Evolutionary conservation across 805 yeast genomes (phyloP).

Genomic region (Grigorovia yakushimaensis): DNA sequence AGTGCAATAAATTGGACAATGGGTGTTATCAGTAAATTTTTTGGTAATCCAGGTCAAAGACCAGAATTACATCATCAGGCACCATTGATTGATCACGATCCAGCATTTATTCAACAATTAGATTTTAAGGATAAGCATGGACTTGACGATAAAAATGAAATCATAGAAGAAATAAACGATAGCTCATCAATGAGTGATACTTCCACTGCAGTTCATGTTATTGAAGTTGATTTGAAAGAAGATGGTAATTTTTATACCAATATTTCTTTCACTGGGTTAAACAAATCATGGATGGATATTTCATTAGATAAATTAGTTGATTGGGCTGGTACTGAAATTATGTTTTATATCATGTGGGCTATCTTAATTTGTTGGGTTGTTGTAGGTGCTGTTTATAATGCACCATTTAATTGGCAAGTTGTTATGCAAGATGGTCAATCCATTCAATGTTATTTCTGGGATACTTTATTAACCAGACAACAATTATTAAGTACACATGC

Average conservation of each 20-base stretch:
- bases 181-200: constrained; percentile 10
- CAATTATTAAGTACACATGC: constrained; percentile 26
- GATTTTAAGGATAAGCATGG: not conserved
- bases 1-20: too few relatives aligned
- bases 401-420: constrained; percentile 32
- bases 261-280: constrained; percentile 21
- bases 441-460: constrained; percentile 33
- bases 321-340: constrained; percentile 22
- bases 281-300: constrained; percentile 15
- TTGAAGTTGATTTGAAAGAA: constrained; percentile 8
- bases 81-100: constrained; percentile 3
- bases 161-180: not conserved
- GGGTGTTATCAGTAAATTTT: constrained; percentile 15
- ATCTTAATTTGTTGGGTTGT: constrained; percentile 23
- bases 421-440: constrained; percentile 36
- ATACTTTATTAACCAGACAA: constrained; percentile 34
- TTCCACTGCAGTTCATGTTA: constrained; percentile 8
- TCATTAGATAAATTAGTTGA: constrained; percentile 19
- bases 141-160: constrained; percentile 3
- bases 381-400: constrained; percentile 23
- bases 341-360: constrained; percentile 22
- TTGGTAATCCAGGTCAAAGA: constrained; percentile 16
- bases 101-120: not conserved
- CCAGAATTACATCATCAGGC: constrained; percentile 9
- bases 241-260: constrained; percentile 14